These are phyloP conservation scores for Collybia nuda DNA, from an alignment of 768 basidiomycete genomes.

Conservation along the genomic window DNA sequence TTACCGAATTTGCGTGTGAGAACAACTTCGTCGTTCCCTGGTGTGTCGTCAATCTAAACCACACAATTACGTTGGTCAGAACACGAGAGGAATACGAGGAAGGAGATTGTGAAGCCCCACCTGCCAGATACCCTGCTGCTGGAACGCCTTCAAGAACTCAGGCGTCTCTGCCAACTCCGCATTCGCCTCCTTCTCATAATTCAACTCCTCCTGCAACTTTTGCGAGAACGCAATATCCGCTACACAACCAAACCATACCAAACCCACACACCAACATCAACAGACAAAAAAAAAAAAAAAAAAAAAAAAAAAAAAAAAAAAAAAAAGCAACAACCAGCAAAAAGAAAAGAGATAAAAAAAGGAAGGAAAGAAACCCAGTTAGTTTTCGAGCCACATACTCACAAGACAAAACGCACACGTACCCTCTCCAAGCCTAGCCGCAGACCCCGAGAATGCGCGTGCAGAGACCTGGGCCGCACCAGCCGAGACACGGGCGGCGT, in stretches of 20 bases:
- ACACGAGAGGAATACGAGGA: not conserved
- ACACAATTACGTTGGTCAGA: not conserved
- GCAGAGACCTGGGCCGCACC: conserved; percentile 19
- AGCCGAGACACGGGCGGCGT: conserved; percentile 25
- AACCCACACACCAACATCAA: no score
- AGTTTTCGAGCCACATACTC: not conserved
- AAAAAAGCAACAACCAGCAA: no score
- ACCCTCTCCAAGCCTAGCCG: conserved; percentile 42
- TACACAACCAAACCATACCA: conserved; percentile 32
- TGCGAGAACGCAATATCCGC: conserved; percentile 75
- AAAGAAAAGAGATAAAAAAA: no score
- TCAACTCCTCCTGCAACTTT: conserved; percentile 79
- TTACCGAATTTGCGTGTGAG: conserved; percentile 86
- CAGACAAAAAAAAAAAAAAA: no score
- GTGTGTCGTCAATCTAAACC: conserved; percentile 63
- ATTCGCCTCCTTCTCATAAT: conserved; percentile 75
- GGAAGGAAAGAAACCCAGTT: conserved; percentile 7
- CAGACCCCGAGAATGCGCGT: conserved; percentile 48
- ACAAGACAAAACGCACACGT: conserved; percentile 31
- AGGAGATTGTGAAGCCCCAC: conserved; percentile 41
- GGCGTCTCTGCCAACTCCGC: conserved; percentile 41
- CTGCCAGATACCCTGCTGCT: conserved; percentile 73
- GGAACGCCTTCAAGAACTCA: conserved; percentile 79
- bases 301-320: no score
- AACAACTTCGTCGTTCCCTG: conserved; percentile 79